A percentile compares a stretch with the other conserved stretches of the same genome.
phyloP scores from a whole-genome alignment of 1,139 yeast genomes.

The Zygosaccharomyces pseudobailii region DNA sequence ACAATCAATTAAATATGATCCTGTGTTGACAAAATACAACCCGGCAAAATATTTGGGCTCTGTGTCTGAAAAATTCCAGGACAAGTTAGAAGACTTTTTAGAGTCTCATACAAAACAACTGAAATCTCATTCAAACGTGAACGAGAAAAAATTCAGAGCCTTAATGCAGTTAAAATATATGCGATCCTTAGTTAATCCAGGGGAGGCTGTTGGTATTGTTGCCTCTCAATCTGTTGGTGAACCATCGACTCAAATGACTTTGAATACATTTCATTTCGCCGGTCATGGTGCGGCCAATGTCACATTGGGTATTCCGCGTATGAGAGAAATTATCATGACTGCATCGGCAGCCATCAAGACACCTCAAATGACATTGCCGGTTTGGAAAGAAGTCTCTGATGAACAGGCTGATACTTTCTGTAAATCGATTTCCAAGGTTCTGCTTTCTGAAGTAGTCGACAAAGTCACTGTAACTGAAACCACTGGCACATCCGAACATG shows the following conservation, averaged over 20 bases:
- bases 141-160: slow-evolving; percentile 88
- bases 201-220: slow-evolving; percentile 97
- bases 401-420: slow-evolving; percentile 90
- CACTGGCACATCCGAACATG: slow-evolving; percentile 54
- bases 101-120: slow-evolving; percentile 51
- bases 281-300: slow-evolving; percentile 99
- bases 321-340: slow-evolving; percentile 99
- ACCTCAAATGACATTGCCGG: slow-evolving; percentile 95
- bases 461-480: slow-evolving; percentile 84
- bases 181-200: slow-evolving; percentile 93
- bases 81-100: slow-evolving; percentile 67
- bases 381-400: slow-evolving; percentile 72
- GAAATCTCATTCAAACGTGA: slow-evolving; percentile 42
- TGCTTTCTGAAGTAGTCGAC: slow-evolving; percentile 84
- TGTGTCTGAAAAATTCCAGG: slow-evolving; percentile 86
- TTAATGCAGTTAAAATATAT: slow-evolving; percentile 97
- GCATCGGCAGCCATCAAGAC: slow-evolving; percentile 94
- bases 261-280: slow-evolving; percentile 99
- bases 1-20: slow-evolving; percentile 71
- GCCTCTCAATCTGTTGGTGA: slow-evolving; percentile 99
- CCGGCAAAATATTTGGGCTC: slow-evolving; percentile 91
- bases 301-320: slow-evolving; percentile 98
- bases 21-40: slow-evolving; percentile 77
- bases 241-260: slow-evolving; percentile 99
- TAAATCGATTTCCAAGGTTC: slow-evolving; percentile 80